Evolutionary conservation across 257 asterid genomes (phyloP).

Genomic region (Solanum habrochaites): DNA sequence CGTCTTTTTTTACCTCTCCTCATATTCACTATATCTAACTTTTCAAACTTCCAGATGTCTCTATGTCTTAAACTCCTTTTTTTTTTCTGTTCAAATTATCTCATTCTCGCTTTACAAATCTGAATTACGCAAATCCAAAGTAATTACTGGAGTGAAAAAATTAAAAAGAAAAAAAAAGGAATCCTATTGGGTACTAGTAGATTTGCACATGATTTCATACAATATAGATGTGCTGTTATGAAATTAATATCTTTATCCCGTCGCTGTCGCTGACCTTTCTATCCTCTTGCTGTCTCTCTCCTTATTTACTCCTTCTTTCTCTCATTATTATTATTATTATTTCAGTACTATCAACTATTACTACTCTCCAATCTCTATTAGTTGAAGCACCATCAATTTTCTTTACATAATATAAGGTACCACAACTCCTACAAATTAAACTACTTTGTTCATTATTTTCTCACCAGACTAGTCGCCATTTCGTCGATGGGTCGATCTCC

Average conservation of each 20-base stretch:
- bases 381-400: background rate
- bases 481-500: conserved; percentile 78
- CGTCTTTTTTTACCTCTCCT: background rate
- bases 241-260: conserved; percentile 35
- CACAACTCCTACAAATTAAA: background rate
- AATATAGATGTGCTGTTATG: background rate
- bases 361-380: background rate
- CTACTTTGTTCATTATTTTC: background rate
- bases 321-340: background rate
- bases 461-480: background rate
- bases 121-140: background rate
- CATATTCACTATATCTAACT: background rate
- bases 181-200: background rate
- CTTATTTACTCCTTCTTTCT: conserved; percentile 6
- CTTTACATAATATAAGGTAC: background rate
- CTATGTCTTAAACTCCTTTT: background rate
- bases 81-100: background rate
- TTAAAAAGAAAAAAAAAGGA: background rate
- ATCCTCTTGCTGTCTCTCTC: conserved; percentile 12
- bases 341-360: background rate
- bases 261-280: conserved; percentile 53
- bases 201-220: background rate
- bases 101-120: accelerated
- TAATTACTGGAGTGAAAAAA: accelerated
- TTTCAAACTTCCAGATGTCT: background rate